phyloP scores from a whole-genome alignment of 1,284 basidiomycete species.

The Puccinia coronata region DNA sequence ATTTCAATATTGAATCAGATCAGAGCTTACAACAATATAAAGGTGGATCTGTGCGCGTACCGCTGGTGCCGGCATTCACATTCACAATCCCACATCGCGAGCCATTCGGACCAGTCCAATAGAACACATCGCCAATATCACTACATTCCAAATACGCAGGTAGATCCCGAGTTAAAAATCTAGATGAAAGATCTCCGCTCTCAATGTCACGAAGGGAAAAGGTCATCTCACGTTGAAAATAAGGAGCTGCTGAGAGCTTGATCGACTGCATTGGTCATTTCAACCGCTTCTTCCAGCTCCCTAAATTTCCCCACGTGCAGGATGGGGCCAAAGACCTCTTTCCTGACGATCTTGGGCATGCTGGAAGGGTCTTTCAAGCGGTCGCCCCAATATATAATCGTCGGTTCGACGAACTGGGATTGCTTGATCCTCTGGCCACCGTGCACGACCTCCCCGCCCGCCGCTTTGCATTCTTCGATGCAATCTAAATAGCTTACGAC shows the following conservation, averaged over 20 bases:
- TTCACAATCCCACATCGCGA: constrained; percentile 56
- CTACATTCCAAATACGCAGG: not conserved
- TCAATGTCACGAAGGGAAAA: not conserved
- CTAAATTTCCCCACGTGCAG: constrained; percentile 86
- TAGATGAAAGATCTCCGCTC: too few relatives aligned
- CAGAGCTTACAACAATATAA: not conserved
- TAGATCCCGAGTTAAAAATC: not conserved
- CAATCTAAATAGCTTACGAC: constrained; percentile 70
- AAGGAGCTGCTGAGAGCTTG: constrained; percentile 85
- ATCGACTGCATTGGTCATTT: constrained; percentile 87
- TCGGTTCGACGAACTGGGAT: constrained; percentile 77
- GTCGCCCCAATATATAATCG: constrained; percentile 66
- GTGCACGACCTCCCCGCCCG: constrained; percentile 73
- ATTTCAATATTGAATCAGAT: not conserved
- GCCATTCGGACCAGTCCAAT: constrained; percentile 54
- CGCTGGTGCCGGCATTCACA: constrained; percentile 52
- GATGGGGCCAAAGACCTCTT: constrained; percentile 83
- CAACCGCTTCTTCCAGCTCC: constrained; percentile 83
- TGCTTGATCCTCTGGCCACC: constrained; percentile 64
- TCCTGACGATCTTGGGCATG: constrained; percentile 71
- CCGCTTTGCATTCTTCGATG: constrained; percentile 67
- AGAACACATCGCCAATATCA: constrained; percentile 53
- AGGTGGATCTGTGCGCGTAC: not conserved
- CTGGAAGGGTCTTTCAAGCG: constrained; percentile 64
- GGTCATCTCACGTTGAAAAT: constrained; percentile 67